Percentiles rank a stretch among this genome's conserved stretches.
Conservation (phyloP, 2,329 filamentous ascomycete species). For the Talaromyces sp. region DNA sequence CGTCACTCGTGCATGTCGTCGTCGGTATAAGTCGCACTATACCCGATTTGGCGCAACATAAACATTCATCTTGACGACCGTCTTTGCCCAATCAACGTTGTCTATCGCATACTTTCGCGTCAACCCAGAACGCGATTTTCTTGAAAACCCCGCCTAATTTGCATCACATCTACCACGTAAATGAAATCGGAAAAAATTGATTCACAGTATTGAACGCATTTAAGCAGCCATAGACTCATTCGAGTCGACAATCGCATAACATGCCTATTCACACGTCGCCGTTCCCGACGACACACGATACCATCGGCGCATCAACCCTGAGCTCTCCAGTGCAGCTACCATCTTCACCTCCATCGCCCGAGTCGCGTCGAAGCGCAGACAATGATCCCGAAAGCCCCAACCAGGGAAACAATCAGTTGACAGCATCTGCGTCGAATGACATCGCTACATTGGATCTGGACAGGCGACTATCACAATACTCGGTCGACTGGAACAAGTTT, state of each 20-base stretch:
- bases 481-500: slow-evolving; percentile 36
- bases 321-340: slow-evolving; percentile 25
- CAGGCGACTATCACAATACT: slow-evolving; percentile 37
- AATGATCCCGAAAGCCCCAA: slow-evolving; percentile 11
- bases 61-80: slow-evolving; percentile 6
- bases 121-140: neutral
- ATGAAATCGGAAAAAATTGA: neutral
- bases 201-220: neutral
- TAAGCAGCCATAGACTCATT: neutral
- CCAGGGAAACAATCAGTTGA: slow-evolving; percentile 4
- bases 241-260: slow-evolving; percentile 13
- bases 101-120: neutral
- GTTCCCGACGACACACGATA: slow-evolving; percentile 39
- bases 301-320: slow-evolving; percentile 37
- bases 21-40: slow-evolving; percentile 5
- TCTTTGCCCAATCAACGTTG: neutral
- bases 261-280: slow-evolving; percentile 38
- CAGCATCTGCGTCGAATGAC: slow-evolving; percentile 22
- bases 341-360: slow-evolving; percentile 7
- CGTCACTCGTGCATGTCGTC: neutral
- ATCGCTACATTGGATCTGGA: slow-evolving; percentile 31
- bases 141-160: neutral
- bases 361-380: slow-evolving; percentile 2
- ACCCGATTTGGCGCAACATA: slow-evolving; percentile 12
- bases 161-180: neutral